phyloP scores from a whole-genome alignment of 352 stramenopile genomes.

The Pythium coloratum region DNA sequence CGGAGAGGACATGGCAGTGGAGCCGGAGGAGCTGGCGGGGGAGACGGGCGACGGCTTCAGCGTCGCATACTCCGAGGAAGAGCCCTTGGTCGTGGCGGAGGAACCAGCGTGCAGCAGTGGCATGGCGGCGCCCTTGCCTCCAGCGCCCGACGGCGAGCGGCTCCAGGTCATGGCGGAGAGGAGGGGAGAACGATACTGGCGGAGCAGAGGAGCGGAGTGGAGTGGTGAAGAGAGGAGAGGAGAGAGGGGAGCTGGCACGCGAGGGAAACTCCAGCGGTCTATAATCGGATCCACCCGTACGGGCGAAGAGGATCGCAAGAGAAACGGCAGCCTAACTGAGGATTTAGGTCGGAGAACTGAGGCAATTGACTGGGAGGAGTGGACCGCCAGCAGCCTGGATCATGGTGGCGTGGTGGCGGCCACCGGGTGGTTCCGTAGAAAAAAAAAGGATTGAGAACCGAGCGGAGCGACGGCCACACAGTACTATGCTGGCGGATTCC shows the following conservation, averaged over 20 bases:
- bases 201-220: neutral
- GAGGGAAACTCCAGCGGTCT: neutral
- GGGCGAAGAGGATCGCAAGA: neutral
- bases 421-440: conserved; percentile 12
- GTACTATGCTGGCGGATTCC: conserved; percentile 1
- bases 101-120: conserved; percentile 44
- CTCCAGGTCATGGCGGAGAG: conserved; percentile 22
- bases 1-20: conserved; percentile 24
- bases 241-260: neutral
- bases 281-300: neutral
- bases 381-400: neutral
- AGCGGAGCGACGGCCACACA: neutral
- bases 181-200: conserved; percentile 10
- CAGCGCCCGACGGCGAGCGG: neutral
- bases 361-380: neutral
- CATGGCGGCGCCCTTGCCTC: conserved; percentile 21
- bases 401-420: neutral
- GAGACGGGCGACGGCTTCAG: conserved; percentile 18
- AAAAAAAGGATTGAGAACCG: conserved; percentile 4
- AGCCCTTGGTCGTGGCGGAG: neutral
- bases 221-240: neutral
- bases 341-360: neutral
- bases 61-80: conserved; percentile 13
- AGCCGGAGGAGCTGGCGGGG: conserved; percentile 24
- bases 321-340: neutral